These are phyloP conservation scores for Claviceps sp. DNA, from an alignment of 2,329 filamentous ascomycete genomes.

Conservation along the genomic window DNA sequence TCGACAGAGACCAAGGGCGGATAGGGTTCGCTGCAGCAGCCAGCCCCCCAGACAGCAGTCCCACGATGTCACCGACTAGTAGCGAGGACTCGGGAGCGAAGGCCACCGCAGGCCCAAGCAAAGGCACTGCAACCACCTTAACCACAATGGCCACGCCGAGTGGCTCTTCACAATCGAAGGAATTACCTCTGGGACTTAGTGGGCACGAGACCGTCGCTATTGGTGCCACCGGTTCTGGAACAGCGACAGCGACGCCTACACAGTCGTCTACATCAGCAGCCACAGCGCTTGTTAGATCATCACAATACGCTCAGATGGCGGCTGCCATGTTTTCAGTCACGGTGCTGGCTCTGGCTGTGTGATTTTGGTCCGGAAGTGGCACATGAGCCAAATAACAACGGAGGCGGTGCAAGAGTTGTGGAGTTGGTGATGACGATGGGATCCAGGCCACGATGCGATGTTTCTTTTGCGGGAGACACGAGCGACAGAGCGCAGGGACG, in stretches of 20 bases:
- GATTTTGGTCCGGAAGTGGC: not conserved
- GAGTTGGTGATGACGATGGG: not conserved
- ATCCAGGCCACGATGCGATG: not conserved
- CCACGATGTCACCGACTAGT: not conserved
- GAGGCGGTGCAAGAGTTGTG: not conserved
- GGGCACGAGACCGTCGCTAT: slow-evolving; percentile 10
- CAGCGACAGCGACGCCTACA: slow-evolving; percentile 2
- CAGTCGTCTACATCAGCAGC: slow-evolving; percentile 5
- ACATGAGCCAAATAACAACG: not conserved
- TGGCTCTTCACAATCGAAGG: not conserved
- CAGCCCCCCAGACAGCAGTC: not conserved
- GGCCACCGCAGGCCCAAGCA: not conserved
- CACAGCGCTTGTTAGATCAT: not conserved
- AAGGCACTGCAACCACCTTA: slow-evolving; percentile 1
- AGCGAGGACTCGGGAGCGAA: not conserved
- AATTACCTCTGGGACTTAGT: slow-evolving; percentile 8
- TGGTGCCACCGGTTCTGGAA: not conserved
- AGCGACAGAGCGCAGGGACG: not conserved
- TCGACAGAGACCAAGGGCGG: slow-evolving; percentile 56
- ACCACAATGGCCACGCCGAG: not conserved
- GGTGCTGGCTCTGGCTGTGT: slow-evolving; percentile 1
- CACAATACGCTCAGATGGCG: not conserved
- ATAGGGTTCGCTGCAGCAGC: slow-evolving; percentile 29
- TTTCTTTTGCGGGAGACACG: not conserved
- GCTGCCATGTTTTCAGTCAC: not conserved